Evolutionary conservation across 2,329 filamentous ascomycete species (phyloP).

Genomic region (Mycosphaerella sp.): DNA sequence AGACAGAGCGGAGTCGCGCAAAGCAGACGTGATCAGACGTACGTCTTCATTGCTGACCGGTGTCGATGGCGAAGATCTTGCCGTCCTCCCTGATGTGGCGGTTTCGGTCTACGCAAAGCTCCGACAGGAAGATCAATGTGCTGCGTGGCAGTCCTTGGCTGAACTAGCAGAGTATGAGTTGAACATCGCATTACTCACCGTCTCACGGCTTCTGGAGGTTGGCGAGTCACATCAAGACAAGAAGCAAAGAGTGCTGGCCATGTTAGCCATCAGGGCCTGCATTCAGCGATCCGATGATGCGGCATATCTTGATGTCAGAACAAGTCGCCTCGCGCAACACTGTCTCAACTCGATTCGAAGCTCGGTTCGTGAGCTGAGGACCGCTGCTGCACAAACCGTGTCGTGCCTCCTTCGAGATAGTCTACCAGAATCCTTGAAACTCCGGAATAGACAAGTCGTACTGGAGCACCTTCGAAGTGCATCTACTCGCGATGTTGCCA

Average conservation of each 20-base stretch:
- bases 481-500: slow-evolving; percentile 60
- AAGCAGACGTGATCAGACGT: neutral
- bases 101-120: slow-evolving; percentile 21
- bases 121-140: slow-evolving; percentile 18
- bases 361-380: slow-evolving; percentile 75
- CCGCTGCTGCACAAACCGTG: slow-evolving; percentile 61
- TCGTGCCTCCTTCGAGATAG: slow-evolving; percentile 56
- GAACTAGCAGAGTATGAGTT: slow-evolving; percentile 20
- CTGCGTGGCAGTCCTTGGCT: slow-evolving; percentile 25
- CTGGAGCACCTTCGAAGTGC: slow-evolving; percentile 66
- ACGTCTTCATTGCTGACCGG: slow-evolving; percentile 18
- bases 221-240: slow-evolving; percentile 45
- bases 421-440: slow-evolving; percentile 44
- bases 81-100: slow-evolving; percentile 17
- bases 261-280: slow-evolving; percentile 64
- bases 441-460: slow-evolving; percentile 62
- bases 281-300: slow-evolving; percentile 54
- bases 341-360: slow-evolving; percentile 76
- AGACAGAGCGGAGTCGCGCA: neutral
- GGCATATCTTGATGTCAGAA: slow-evolving; percentile 8
- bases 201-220: slow-evolving; percentile 34
- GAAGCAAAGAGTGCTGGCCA: slow-evolving; percentile 61
- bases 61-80: slow-evolving; percentile 16
- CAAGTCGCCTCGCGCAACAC: slow-evolving; percentile 66
- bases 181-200: slow-evolving; percentile 5